A percentile compares a stretch with the other conserved stretches of the same genome.
Evolutionary conservation across 768 basidiomycete species (phyloP).

Genomic region (Dictyophora rubrovolvata): DNA sequence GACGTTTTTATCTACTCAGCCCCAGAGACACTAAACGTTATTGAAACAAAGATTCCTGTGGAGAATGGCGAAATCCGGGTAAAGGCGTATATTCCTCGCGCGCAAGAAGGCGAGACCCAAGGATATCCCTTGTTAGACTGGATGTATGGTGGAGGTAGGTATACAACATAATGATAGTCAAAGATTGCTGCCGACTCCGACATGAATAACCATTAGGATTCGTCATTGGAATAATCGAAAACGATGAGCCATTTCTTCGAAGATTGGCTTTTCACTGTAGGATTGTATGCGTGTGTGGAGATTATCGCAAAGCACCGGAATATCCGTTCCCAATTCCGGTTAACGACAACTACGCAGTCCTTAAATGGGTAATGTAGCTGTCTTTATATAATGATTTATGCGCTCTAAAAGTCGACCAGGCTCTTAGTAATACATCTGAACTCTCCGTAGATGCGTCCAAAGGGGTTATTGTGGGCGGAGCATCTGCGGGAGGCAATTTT

Average conservation of each 20-base stretch:
- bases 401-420: conserved; percentile 1
- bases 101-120: background rate
- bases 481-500: conserved; percentile 17
- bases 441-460: conserved; percentile 13
- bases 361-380: conserved; percentile 15
- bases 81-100: background rate
- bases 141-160: background rate
- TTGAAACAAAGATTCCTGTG: background rate
- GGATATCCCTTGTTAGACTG: background rate
- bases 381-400: too few relatives aligned
- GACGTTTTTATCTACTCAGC: too few relatives aligned
- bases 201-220: background rate
- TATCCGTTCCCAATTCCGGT: conserved; percentile 14
- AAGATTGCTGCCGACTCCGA: background rate
- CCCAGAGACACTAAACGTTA: background rate
- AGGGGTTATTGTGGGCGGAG: conserved; percentile 19
- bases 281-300: conserved; percentile 12
- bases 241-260: conserved; percentile 15
- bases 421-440: conserved; percentile 2
- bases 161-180: background rate
- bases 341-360: conserved; percentile 17
- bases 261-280: conserved; percentile 11
- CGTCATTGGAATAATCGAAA: conserved; percentile 10
- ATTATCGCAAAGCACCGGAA: conserved; percentile 15
- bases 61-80: background rate